Percentiles rank a stretch among this genome's conserved stretches.
Conservation (phyloP, 2,329 filamentous ascomycete species). For the Epichloe brachyelytri region DNA sequence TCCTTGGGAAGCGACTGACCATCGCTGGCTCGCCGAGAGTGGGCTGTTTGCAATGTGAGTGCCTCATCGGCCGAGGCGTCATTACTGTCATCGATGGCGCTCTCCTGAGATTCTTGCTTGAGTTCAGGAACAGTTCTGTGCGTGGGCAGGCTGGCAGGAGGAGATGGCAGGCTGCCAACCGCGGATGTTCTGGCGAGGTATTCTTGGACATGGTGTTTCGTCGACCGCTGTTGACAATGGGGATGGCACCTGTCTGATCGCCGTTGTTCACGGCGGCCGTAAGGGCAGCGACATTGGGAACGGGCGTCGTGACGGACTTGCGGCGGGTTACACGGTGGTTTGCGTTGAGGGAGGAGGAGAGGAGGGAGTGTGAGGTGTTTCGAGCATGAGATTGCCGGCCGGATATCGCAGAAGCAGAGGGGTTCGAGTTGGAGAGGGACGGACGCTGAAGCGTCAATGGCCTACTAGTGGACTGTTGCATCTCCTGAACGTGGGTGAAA, state of each 20-base stretch:
- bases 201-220: conserved; percentile 60
- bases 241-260: conserved; percentile 41
- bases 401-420: conserved; percentile 43
- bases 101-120: conserved; percentile 39
- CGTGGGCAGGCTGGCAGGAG: conserved; percentile 55
- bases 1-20: conserved; percentile 72
- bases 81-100: conserved; percentile 56
- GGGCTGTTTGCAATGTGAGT: conserved; percentile 33
- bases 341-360: conserved; percentile 62
- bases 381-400: conserved; percentile 54
- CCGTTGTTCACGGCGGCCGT: conserved; percentile 62
- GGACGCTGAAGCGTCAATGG: conserved; percentile 52
- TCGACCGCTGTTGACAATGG: conserved; percentile 43
- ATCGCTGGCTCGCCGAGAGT: conserved; percentile 61
- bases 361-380: conserved; percentile 70
- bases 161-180: conserved; percentile 45
- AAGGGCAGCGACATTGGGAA: conserved; percentile 60
- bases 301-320: conserved; percentile 78
- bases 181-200: conserved; percentile 14
- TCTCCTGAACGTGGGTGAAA: conserved; percentile 36
- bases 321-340: conserved; percentile 80
- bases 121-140: conserved; percentile 38
- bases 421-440: conserved; percentile 45
- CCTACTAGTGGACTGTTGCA: conserved; percentile 52
- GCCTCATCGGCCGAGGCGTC: conserved; percentile 45